These are phyloP conservation scores for Lactarius hengduanensis DNA, from an alignment of 768 basidiomycete genomes.

Conservation along the genomic window DNA sequence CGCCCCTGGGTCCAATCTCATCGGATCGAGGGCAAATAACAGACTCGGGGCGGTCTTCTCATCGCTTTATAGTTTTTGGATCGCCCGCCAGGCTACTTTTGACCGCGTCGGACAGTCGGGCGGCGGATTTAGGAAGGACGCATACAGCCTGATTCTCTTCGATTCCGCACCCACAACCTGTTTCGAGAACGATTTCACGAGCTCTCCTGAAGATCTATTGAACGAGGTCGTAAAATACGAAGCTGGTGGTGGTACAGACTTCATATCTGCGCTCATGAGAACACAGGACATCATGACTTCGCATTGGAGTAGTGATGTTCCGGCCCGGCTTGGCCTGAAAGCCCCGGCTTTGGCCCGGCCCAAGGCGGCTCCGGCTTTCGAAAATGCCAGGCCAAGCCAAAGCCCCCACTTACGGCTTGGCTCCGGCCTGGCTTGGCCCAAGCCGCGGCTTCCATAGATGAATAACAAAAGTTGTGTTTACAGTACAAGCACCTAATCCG, in stretches of 20 bases:
- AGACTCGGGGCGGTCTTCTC: slow-evolving; percentile 60
- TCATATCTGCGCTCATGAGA: slow-evolving; percentile 39
- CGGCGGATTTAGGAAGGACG: slow-evolving; percentile 42
- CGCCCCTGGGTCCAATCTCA: slow-evolving; percentile 42
- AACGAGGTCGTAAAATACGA: slow-evolving; percentile 37
- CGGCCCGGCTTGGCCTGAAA: no score
- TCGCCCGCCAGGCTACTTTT: slow-evolving; percentile 45
- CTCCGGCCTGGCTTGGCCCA: no score
- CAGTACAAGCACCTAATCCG: no score
- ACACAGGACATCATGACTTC: slow-evolving; percentile 42
- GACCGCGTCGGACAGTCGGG: slow-evolving; percentile 44
- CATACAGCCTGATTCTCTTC: slow-evolving; percentile 56
- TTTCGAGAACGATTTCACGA: slow-evolving; percentile 46
- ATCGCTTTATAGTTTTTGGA: slow-evolving; percentile 55
- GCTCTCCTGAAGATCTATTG: slow-evolving; percentile 46
- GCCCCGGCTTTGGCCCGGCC: no score
- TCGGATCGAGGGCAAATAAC: slow-evolving; percentile 41
- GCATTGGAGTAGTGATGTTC: slow-evolving; percentile 52
- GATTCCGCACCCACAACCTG: slow-evolving; percentile 30
- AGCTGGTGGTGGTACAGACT: slow-evolving; percentile 44
- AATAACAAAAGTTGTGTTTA: no score
- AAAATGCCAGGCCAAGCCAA: no score
- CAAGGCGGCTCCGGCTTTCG: no score
- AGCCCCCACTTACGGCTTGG: no score
- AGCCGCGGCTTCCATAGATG: no score